Evolutionary conservation across 257 asterid species (phyloP), one percentile per base, ranked within the genome.

Genomic region (Sherardia arvensis): DNA sequence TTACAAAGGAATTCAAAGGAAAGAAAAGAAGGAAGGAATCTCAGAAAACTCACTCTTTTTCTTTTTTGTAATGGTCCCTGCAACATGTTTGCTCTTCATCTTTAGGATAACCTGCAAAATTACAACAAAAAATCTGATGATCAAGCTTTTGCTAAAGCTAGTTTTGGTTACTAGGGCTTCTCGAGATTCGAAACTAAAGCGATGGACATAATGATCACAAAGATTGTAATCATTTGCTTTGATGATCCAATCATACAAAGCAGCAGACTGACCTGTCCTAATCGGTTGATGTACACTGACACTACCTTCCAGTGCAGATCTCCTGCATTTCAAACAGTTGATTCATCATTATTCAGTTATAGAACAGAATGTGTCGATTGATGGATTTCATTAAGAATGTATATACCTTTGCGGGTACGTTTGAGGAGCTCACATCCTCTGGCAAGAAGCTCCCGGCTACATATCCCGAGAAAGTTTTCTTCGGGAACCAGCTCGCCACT

Each of bases 31-130:
- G 66, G 63, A 82, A 74, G 76, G 77, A 73, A 59, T 74, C 68
- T 63, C 61, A 43, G 57, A 14, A 38, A 38, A 68, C 96, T 78
- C 47, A 93, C 99, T 93, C 96, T 90, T 93, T 90, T 93, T 93
- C 99, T 93, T 93, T 90, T 93, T 93, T 1, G 99, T 93, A 36
- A 93, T 75, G 75, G 97, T 93, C 86, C 99, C 99, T 70, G 95
- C 96, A 5, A 84, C 95, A 61, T 90, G 97, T 47, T 84, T 87
- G 61, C 99, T 93, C 89, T 90, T 93, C 96, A 87, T 93, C 84
- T 74, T 69, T 38, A 74, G 71, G 25, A 68, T 74, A 45, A 74
- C 78, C 78, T 68, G 70, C 57, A 34, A 38, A 27, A 43, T 43
- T 22, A 6, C 29, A 26, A 59, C 38, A 28, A 15, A 12, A 58